phyloP scores from a whole-genome alignment of 1,139 yeast species.

The Hyphopichia pseudoburtonii region DNA sequence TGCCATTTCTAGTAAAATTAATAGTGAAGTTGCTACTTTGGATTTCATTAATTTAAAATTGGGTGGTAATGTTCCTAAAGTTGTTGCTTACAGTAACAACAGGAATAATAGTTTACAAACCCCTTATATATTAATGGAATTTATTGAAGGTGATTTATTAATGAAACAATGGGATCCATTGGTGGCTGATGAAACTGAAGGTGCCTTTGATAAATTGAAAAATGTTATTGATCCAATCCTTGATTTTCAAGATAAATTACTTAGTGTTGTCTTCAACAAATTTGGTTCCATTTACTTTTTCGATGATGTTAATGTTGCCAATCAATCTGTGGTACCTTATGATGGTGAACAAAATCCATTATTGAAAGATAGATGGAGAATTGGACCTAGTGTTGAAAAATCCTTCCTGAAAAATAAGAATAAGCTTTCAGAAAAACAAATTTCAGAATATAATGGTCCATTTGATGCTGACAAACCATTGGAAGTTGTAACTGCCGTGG shows the following conservation, averaged over 20 bases:
- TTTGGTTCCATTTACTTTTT: slow-evolving; percentile 81
- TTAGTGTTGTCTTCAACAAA: slow-evolving; percentile 58
- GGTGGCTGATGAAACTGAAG: slow-evolving; percentile 36
- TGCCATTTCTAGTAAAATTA: slow-evolving; percentile 65
- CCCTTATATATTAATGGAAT: slow-evolving; percentile 82
- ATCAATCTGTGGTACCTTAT: slow-evolving; percentile 53
- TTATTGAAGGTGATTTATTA: slow-evolving; percentile 71
- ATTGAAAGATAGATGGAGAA: slow-evolving; percentile 72
- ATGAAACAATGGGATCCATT: slow-evolving; percentile 93
- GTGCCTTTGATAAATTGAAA: slow-evolving; percentile 45
- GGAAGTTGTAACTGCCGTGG: slow-evolving; percentile 63
- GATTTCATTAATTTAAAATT: slow-evolving; percentile 68
- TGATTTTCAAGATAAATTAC: slow-evolving; percentile 55
- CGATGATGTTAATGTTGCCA: slow-evolving; percentile 52
- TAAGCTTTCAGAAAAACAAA: slow-evolving; percentile 42
- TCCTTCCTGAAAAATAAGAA: slow-evolving; percentile 69
- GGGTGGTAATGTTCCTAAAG: slow-evolving; percentile 64
- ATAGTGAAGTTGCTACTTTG: slow-evolving; percentile 91
- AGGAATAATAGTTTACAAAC: slow-evolving; percentile 60
- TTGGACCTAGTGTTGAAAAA: slow-evolving; percentile 87
- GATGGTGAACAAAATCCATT: slow-evolving; percentile 59
- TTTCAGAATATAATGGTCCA: slow-evolving; percentile 66
- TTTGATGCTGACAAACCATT: slow-evolving; percentile 61
- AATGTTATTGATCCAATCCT: slow-evolving; percentile 62
- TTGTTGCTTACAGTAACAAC: slow-evolving; percentile 69